Evolutionary conservation across 805 yeast genomes (phyloP).

Genomic region (Yamadazyma takamatsuzukensis): DNA sequence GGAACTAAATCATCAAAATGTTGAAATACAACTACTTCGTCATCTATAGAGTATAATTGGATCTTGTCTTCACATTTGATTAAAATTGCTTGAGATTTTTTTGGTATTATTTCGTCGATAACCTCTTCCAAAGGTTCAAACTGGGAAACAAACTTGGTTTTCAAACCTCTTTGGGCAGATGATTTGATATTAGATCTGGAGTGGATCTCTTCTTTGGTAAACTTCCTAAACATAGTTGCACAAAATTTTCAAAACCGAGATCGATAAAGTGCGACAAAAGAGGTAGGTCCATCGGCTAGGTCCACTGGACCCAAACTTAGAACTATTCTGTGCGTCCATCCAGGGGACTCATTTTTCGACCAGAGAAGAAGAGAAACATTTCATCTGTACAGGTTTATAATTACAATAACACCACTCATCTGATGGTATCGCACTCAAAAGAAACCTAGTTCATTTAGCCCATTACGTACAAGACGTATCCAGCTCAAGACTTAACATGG

Average conservation of each 20-base stretch:
- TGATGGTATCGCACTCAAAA: slow-evolving; percentile 47
- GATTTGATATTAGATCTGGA: slow-evolving; percentile 90
- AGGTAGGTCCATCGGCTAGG: too few species aligned
- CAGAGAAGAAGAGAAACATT: not conserved
- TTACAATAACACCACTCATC: slow-evolving; percentile 42
- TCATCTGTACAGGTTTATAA: slow-evolving; percentile 40
- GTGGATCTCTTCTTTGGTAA: slow-evolving; percentile 82
- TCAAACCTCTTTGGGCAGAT: slow-evolving; percentile 88
- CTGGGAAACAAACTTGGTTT: slow-evolving; percentile 66
- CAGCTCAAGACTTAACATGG: slow-evolving; percentile 43
- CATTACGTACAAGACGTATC: slow-evolving; percentile 30
- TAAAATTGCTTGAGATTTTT: slow-evolving; percentile 75
- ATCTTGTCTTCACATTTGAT: slow-evolving; percentile 89
- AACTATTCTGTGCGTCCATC: slow-evolving; percentile 1
- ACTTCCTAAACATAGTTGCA: slow-evolving; percentile 56
- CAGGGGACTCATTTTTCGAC: not conserved
- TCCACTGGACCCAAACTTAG: too few species aligned
- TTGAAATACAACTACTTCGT: slow-evolving; percentile 73
- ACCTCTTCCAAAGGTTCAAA: slow-evolving; percentile 72
- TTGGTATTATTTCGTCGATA: slow-evolving; percentile 82
- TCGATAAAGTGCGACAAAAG: too few species aligned
- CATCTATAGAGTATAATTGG: slow-evolving; percentile 69
- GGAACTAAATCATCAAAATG: slow-evolving; percentile 81
- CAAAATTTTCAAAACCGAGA: not conserved
- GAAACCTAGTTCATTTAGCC: slow-evolving; percentile 40